Percentiles rank a stretch among this genome's conserved stretches.
Conservation (phyloP, 768 basidiomycete species). For the Panellus pusillus region DNA sequence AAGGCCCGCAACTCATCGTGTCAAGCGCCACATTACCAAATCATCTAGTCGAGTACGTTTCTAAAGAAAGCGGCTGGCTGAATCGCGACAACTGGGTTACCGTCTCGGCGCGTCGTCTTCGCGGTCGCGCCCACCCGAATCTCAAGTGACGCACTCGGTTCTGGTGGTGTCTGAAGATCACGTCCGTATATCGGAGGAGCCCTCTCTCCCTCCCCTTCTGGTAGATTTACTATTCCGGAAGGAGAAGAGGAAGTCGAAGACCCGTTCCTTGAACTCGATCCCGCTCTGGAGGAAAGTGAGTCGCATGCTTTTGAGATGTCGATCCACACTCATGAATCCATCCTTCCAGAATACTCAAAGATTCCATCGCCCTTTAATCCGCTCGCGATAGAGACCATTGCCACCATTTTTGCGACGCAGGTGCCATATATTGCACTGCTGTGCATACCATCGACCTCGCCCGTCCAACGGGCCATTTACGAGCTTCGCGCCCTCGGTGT, state of each 20-base stretch:
- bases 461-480: constrained; percentile 61
- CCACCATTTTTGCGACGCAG: constrained; percentile 68
- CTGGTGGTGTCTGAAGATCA: constrained; percentile 60
- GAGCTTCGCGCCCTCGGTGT: constrained; percentile 68
- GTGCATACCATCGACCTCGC: constrained; percentile 62
- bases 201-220: constrained; percentile 21
- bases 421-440: constrained; percentile 67
- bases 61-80: constrained; percentile 61
- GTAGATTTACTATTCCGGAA: constrained; percentile 20
- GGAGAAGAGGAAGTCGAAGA: constrained; percentile 21
- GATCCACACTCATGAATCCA: constrained; percentile 14
- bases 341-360: constrained; percentile 40
- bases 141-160: constrained; percentile 46
- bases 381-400: constrained; percentile 64
- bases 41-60: constrained; percentile 53
- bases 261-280: constrained; percentile 19
- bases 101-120: constrained; percentile 27
- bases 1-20: constrained; percentile 59
- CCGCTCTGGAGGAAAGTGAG: constrained; percentile 27
- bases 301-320: not conserved
- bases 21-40: constrained; percentile 70
- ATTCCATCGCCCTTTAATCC: constrained; percentile 56
- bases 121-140: not conserved
- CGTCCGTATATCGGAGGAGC: constrained; percentile 54
- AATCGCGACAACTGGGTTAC: constrained; percentile 42